Evolutionary conservation across 805 yeast genomes (phyloP), one percentile per base, ranked within the genome.

Genomic region (Saccharomyces eubayanus): DNA sequence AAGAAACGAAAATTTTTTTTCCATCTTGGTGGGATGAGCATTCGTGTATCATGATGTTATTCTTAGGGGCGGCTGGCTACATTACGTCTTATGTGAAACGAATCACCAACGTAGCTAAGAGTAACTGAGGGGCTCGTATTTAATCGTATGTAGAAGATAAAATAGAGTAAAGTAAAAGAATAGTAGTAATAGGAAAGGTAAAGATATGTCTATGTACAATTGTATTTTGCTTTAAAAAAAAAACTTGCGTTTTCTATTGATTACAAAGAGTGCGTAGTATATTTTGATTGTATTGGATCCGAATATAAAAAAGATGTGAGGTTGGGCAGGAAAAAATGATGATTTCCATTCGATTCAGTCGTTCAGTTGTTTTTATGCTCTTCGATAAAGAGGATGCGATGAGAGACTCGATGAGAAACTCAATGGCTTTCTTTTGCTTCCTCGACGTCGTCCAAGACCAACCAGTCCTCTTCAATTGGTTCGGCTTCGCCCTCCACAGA

Each of bases 381-480:
- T 36, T 36, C 21, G 24, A 16, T 6, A 36, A 36, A 16, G 43
- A 16, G 43, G 43, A 36, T 36, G 43, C 24, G 11, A 16, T 36
- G 43, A 36, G 20, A 36, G 16, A 16, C 5, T 24, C 24, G 11
- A 16, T 36, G 43, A 36, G 20, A 36, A 36, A 16, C 5, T 24
- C 9, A 27, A 47, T 46, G 51, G 8, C 31, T 24, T n/a, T 46
- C 50, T 28, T 51, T 50, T 6, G 45, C 24, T 56, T 79, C 84
- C 63, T 79, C 85, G 59, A 75, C 77, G 71, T 84, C 89, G 72
- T 84, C 89, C 65, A 85, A 80, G 57, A 86, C 91, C 64, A 86
- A 83, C 91, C 91, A 86, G 74, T 85, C 90, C 67, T 82, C 88
- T 49, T 65, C 65, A 9, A 51, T 53, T 16, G 53, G 50, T n/a